Percentiles rank a stretch among this genome's conserved stretches.
These are phyloP conservation scores for Nakataea oryzae DNA, from an alignment of 2,329 filamentous ascomycete species.

Conservation along the genomic window DNA sequence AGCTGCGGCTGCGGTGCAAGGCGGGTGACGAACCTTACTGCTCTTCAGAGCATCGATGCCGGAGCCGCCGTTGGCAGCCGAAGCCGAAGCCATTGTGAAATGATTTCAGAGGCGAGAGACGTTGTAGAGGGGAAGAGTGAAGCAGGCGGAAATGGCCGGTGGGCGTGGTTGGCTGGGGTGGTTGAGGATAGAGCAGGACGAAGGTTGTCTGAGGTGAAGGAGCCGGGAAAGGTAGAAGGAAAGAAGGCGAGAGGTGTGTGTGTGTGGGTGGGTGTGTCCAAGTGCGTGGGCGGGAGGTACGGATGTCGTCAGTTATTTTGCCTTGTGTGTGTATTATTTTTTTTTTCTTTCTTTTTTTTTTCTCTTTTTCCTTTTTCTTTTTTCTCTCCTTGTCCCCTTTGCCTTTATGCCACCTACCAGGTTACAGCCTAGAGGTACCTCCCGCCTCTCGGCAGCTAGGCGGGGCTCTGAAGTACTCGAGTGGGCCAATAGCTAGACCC, in stretches of 20 bases:
- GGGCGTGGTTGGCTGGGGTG: background rate
- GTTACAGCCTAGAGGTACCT: background rate
- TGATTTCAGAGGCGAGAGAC: background rate
- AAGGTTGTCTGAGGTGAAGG: background rate
- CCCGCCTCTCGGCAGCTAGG: background rate
- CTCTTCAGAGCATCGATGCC: constrained; percentile 35
- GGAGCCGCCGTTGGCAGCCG: constrained; percentile 34
- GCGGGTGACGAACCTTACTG: constrained; percentile 38
- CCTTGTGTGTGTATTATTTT: background rate
- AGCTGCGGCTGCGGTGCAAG: no score
- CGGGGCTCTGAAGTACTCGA: background rate
- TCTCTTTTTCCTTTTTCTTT: no score
- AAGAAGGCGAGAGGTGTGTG: background rate
- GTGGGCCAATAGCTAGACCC: background rate
- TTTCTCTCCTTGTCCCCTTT: no score
- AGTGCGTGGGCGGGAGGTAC: background rate
- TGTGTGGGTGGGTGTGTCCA: background rate
- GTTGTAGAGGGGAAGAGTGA: background rate
- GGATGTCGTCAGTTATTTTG: background rate
- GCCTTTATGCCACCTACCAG: background rate
- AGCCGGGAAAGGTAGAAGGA: background rate
- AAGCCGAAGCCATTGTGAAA: constrained; percentile 27
- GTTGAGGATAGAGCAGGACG: background rate
- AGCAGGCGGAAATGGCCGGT: background rate
- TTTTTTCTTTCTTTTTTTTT: background rate